Evolutionary conservation across 1,284 basidiomycete species (phyloP), one percentile per base, ranked within the genome.

Genomic region (Cutaneotrichosporon mucoides): DNA sequence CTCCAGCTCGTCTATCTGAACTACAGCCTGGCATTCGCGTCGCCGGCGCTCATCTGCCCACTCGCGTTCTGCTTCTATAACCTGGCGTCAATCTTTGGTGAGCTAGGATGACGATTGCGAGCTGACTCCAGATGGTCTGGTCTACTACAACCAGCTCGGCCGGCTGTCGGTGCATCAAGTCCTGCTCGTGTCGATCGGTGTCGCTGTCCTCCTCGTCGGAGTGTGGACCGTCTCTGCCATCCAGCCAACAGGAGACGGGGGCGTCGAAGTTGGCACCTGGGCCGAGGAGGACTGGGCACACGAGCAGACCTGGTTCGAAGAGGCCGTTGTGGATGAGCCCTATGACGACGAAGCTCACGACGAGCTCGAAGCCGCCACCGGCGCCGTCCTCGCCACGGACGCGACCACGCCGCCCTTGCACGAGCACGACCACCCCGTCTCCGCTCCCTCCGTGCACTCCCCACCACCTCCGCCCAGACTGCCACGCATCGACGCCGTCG

Each of bases 51-150:
- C 52, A 88, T 97, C 46, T 96, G 92, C 76, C 94, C 94, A 34
- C 84, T 93, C 67, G 92, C 93, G 2, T 98, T 97, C 77, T 96
- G 92, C 77, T 92, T 93, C 76, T 98, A 96, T 80, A 97, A 96
- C 71, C 78, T 94, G 7, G 91, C 91, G 5, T 92, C 90, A 11
- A 94, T 95, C 71, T 82, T 92, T 56, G 75, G 76, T 73, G 48
- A 63, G 76, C 63, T 41, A 15, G 6, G 9, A 12, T 4, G 11
- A 16, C 50, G 65, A 8, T 40, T 12, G 12, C 38, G 60, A 9
- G 67, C 71, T 36, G 46, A 70, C 37, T 60, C 11, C 49, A 77
- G 77, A 75, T 56, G 88, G 89, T 2, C 83, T 96, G 42, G 85
- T 96, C 52, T 98, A 95, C 76, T 98, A 92, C 75, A 83, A 95